A percentile compares a stretch with the other conserved stretches of the same genome.
These are phyloP conservation scores for Thamnidium elegans DNA, from an alignment of 192 early-diverging fungal genomes.

Conservation along the genomic window DNA sequence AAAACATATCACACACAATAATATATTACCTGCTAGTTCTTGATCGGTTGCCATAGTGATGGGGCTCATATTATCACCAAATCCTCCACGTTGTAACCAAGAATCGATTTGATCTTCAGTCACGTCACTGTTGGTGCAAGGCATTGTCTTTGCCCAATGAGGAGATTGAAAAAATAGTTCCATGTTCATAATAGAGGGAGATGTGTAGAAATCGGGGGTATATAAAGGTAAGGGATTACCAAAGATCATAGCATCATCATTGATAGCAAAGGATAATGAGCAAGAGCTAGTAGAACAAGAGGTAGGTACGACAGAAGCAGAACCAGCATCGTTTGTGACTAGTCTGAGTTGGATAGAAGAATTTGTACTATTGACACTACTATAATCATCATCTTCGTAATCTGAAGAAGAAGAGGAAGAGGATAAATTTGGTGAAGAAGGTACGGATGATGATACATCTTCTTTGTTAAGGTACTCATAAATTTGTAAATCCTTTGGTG, in stretches of 20 bases:
- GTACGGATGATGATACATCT: background rate
- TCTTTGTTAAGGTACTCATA: constrained; percentile 4
- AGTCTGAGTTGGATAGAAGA: constrained; percentile 7
- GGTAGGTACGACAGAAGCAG: constrained; percentile 4
- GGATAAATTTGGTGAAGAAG: background rate
- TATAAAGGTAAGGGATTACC: constrained; percentile 3
- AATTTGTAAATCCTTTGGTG: constrained; percentile 12
- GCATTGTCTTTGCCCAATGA: background rate
- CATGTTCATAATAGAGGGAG: constrained; percentile 4
- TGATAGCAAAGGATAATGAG: background rate
- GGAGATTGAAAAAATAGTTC: constrained; percentile 8
- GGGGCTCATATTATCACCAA: background rate
- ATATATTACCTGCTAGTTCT: constrained; percentile 13
- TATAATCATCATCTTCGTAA: background rate
- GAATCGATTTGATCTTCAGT: constrained; percentile 17
- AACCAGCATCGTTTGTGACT: constrained; percentile 9
- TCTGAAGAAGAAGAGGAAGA: background rate
- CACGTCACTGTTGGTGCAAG: background rate
- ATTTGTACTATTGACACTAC: background rate
- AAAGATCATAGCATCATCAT: background rate
- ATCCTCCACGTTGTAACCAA: constrained; percentile 14
- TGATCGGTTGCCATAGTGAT: constrained; percentile 18
- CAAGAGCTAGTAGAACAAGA: background rate
- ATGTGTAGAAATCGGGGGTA: constrained; percentile 8
- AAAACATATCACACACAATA: background rate